Conservation (phyloP, 2,329 filamentous ascomycete genomes). For the Venturia nashicola region DNA sequence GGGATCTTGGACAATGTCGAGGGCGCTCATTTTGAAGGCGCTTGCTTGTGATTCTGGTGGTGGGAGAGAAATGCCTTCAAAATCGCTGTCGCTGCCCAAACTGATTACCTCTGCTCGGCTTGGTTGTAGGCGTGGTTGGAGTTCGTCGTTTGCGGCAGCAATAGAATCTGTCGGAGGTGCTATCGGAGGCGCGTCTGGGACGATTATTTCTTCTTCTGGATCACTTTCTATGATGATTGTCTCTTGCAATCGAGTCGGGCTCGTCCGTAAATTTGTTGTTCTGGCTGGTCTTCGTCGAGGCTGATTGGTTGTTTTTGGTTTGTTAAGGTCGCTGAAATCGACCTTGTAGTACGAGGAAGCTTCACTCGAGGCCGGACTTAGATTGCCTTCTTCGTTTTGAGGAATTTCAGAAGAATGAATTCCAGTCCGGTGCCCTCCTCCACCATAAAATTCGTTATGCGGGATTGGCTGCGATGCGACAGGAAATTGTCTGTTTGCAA, state of each 20-base stretch:
- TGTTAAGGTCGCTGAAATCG: neutral
- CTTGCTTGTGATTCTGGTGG: neutral
- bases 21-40: conserved; percentile 9
- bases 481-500: neutral
- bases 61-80: neutral
- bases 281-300: neutral
- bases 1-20: conserved; percentile 10
- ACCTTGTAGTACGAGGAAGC: neutral
- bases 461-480: neutral
- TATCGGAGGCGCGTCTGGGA: neutral
- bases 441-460: neutral
- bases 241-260: neutral
- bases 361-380: neutral
- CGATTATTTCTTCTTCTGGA: neutral
- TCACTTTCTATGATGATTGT: neutral
- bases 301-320: neutral
- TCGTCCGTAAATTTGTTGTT: neutral
- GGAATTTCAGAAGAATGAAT: neutral
- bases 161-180: neutral
- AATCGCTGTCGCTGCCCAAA: neutral
- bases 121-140: neutral
- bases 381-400: neutral
- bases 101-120: neutral
- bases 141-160: neutral
- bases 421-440: neutral